phyloP scores from a whole-genome alignment of 2,329 filamentous ascomycete species.

The Pseudonectria foliicola region DNA sequence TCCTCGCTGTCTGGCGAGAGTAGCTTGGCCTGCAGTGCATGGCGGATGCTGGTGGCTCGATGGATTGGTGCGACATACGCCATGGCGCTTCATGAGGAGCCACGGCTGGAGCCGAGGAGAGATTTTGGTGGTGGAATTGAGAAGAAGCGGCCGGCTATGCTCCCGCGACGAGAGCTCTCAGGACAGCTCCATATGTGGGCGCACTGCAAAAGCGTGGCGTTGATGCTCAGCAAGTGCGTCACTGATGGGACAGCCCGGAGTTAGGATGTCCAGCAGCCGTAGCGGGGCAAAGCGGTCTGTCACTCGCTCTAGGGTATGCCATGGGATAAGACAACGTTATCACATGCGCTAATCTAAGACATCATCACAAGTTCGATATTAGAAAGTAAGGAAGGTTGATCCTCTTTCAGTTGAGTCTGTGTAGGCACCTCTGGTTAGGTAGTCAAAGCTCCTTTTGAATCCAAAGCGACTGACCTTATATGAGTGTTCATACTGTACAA shows the following conservation, averaged over 20 bases:
- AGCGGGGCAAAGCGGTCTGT: constrained; percentile 11
- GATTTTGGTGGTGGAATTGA: constrained; percentile 1
- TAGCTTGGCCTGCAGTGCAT: constrained; percentile 77
- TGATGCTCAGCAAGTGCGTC: constrained; percentile 10
- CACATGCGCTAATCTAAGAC: too few relatives aligned
- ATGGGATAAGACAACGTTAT: too few relatives aligned
- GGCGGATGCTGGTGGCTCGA: constrained; percentile 80
- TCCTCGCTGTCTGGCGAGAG: constrained; percentile 69
- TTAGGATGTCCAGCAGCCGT: constrained; percentile 17
- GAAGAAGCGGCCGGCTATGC: constrained; percentile 2
- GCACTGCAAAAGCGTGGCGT: constrained; percentile 4
- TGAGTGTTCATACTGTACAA: too few relatives aligned
- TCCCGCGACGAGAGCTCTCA: constrained; percentile 20
- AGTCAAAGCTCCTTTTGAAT: too few relatives aligned
- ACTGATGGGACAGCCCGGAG: constrained; percentile 16
- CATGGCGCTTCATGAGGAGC: constrained; percentile 46
- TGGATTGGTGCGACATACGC: constrained; percentile 94
- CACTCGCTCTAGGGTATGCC: too few relatives aligned
- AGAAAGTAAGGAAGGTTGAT: too few relatives aligned
- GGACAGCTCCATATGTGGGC: constrained; percentile 18
- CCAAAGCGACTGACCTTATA: too few relatives aligned
- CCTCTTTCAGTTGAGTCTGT: too few relatives aligned
- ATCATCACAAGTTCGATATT: too few relatives aligned
- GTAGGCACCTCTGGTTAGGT: too few relatives aligned
- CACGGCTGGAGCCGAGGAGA: neutral